phyloP scores from a whole-genome alignment of 192 early-diverging fungal species.

The Coemansia reversa region DNA sequence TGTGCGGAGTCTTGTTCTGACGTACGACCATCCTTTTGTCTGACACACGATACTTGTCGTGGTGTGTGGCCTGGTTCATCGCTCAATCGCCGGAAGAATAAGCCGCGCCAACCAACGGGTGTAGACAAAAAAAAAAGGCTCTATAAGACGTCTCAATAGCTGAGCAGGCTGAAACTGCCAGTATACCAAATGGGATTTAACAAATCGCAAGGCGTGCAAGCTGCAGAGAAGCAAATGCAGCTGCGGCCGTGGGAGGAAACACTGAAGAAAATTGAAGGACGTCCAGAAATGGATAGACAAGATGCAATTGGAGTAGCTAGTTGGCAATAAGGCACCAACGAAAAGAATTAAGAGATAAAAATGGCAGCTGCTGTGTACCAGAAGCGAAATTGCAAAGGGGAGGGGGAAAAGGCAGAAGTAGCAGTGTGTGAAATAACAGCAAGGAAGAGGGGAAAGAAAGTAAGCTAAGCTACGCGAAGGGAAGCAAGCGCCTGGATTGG shows the following conservation, averaged over 20 bases:
- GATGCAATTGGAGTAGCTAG: too few relatives aligned
- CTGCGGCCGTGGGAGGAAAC: not conserved
- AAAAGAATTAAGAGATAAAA: too few relatives aligned
- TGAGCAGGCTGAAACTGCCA: not conserved
- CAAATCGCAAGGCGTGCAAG: not conserved
- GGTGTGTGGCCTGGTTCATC: slow-evolving; percentile 46
- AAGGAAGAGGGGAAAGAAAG: not conserved
- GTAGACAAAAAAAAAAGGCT: not conserved
- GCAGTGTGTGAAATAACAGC: not conserved
- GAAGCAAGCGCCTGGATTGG: too few relatives aligned
- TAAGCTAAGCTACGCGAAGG: too few relatives aligned
- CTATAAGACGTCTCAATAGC: not conserved
- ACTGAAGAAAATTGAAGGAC: not conserved
- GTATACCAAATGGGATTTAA: not conserved
- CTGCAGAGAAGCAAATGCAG: not conserved
- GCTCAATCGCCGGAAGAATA: not conserved
- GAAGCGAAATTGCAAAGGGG: slow-evolving; percentile 4
- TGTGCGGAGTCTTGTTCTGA: slow-evolving; percentile 41
- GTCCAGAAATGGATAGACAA: not conserved
- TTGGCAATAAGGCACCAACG: too few relatives aligned
- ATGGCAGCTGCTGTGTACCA: not conserved
- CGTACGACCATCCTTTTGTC: slow-evolving; percentile 46
- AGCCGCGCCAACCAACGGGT: not conserved
- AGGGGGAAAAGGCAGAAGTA: not conserved
- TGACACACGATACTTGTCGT: slow-evolving; percentile 51